Base-by-base conservation (phyloP, 345 rosid genomes). In the Ceriops zippeliana region DNA sequence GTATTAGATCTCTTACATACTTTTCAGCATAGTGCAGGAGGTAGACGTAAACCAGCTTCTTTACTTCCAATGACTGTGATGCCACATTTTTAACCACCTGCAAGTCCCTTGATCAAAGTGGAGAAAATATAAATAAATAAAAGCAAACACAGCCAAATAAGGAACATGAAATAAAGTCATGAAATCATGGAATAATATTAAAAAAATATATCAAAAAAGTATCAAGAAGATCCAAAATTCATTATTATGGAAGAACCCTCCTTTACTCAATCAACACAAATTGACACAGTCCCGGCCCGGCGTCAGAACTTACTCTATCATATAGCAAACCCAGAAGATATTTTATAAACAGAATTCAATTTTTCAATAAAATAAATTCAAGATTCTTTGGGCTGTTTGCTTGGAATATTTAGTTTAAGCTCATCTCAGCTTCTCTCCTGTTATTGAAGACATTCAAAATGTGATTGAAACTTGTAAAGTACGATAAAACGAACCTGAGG, bases 11-110 rank as follows among this genome's bases (percentile, higher is more conserved):
- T 38, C 19, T 52, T 21, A 71, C 96, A 7, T 86, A 91, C 97
- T 85, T 91, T 76, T 93, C 93, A 16, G 99, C 99, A 79, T 95
- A 95, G 75, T 95, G 96, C 69, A 95, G 85, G 62, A 95, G 81
- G 73, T 95, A 95, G 83, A 95, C 76, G 88, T 95, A 95, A 78
- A 84, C 99, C 24, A 95, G 89, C 80, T 95, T 95, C 90, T 95
- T 95, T 62, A 91, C 97, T 86, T 95, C 96, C 78, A 89, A 73
- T 58, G 96, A 88, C 76, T 87, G 96, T 65, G 97, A 87, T 46
- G 97, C 99, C 69, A 95, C 97, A 63, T 88, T 95, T 73, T 95
- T 95, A 0, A 95, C 99, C 61, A 95, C 99, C 97, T 93, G 89
- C 65, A 81, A 52, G 68, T 74, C 71, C 71, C 72, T 69, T 68